Conservation (phyloP, 352 stramenopile species). For the Pythium insidiosum region DNA sequence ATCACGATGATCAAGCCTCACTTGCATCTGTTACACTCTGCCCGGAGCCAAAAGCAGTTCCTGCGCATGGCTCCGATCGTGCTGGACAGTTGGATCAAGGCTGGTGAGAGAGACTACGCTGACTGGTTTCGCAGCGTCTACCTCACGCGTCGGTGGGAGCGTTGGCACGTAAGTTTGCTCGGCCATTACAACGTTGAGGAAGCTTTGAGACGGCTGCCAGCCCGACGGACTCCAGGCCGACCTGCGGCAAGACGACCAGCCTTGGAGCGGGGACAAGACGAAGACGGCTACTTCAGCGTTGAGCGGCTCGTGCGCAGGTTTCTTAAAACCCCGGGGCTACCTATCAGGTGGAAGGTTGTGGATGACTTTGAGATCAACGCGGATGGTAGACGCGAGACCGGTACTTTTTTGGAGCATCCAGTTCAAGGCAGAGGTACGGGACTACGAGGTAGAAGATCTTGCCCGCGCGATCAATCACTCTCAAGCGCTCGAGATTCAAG, state of each 20-base stretch:
- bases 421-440: neutral
- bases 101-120: neutral
- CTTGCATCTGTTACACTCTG: neutral
- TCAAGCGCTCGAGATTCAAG: neutral
- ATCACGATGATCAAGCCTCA: slow-evolving; percentile 3
- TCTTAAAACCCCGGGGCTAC: neutral
- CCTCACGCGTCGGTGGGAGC: neutral
- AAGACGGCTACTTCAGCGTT: neutral
- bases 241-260: neutral
- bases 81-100: neutral
- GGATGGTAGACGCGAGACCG: neutral
- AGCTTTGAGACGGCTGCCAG: neutral
- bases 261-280: neutral
- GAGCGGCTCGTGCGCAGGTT: neutral
- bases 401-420: neutral
- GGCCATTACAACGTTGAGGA: neutral
- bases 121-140: neutral
- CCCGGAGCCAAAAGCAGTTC: slow-evolving; percentile 2
- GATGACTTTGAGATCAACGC: neutral
- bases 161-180: neutral
- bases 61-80: slow-evolving; percentile 1
- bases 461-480: neutral
- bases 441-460: neutral
- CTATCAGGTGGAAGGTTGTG: neutral
- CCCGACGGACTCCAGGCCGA: neutral